Percentiles rank a stretch among this genome's conserved stretches.
Evolutionary conservation across 148 eudicot genomes (phyloP).

Genomic region (Chenopodium formosanum): DNA sequence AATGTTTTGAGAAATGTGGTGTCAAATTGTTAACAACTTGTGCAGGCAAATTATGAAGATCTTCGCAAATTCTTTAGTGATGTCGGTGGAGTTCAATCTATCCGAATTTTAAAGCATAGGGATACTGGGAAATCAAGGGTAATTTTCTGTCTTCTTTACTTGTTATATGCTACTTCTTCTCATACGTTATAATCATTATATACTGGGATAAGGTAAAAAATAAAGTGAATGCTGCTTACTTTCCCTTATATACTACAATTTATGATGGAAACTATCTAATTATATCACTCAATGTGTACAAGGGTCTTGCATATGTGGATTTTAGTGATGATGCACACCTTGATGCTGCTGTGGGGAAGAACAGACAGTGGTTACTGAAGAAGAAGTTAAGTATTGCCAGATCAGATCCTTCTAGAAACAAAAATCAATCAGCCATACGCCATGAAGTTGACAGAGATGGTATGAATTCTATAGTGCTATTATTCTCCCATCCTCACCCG

Average conservation of each 20-base stretch:
- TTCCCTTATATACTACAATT: slow-evolving; percentile 4
- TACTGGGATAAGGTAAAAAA: background rate
- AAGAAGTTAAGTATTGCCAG: slow-evolving; percentile 71
- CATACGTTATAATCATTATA: background rate
- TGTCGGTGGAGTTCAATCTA: slow-evolving; percentile 72
- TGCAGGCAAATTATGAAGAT: slow-evolving; percentile 68
- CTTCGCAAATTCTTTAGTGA: slow-evolving; percentile 74
- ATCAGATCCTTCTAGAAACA: slow-evolving; percentile 72
- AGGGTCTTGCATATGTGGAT: slow-evolving; percentile 99
- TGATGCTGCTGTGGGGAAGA: slow-evolving; percentile 73
- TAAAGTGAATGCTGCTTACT: background rate
- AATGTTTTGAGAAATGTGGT: slow-evolving; percentile 1
- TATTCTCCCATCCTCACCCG: background rate
- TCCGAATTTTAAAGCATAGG: slow-evolving; percentile 76
- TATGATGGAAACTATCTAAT: slow-evolving; percentile 6
- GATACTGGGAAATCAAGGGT: slow-evolving; percentile 86
- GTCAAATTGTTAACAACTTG: slow-evolving; percentile 18
- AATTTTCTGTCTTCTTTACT: slow-evolving; percentile 22
- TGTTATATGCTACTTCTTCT: background rate
- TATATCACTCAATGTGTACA: background rate
- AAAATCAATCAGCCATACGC: slow-evolving; percentile 36
- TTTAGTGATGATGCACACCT: slow-evolving; percentile 77
- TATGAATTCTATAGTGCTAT: slow-evolving; percentile 3
- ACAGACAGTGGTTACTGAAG: slow-evolving; percentile 54
- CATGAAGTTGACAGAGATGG: slow-evolving; percentile 36